These are phyloP conservation scores for Umbelopsis vinacea DNA, from an alignment of 192 early-diverging fungal genomes.

Conservation along the genomic window DNA sequence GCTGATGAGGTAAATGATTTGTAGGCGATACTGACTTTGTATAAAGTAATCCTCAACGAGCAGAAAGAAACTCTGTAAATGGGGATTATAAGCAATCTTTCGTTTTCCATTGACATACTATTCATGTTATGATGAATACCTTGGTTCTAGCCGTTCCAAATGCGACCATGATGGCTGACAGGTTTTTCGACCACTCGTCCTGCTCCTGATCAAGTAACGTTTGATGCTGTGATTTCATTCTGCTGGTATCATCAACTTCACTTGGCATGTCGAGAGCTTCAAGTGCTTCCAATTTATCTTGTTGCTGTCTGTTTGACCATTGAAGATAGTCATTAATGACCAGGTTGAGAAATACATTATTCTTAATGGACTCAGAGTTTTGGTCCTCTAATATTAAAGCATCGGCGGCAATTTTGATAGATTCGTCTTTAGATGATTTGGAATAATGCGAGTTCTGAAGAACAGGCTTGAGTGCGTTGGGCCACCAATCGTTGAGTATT, in stretches of 20 bases:
- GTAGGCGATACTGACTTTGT: constrained; percentile 48
- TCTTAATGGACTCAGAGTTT: neutral
- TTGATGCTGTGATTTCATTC: constrained; percentile 24
- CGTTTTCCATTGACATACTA: neutral
- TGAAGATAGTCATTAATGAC: constrained; percentile 37
- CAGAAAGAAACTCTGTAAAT: constrained; percentile 51
- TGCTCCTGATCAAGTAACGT: constrained; percentile 35
- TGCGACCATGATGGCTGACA: constrained; percentile 27
- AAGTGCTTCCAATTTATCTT: constrained; percentile 7
- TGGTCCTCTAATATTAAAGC: constrained; percentile 32
- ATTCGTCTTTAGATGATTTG: constrained; percentile 33
- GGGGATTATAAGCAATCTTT: neutral
- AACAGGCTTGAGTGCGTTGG: constrained; percentile 28
- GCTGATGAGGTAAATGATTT: constrained; percentile 51
- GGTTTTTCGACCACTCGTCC: constrained; percentile 43
- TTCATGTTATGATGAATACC: neutral
- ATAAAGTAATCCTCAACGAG: constrained; percentile 52
- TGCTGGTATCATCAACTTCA: neutral
- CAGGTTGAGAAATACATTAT: constrained; percentile 15
- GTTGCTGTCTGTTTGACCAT: constrained; percentile 20
- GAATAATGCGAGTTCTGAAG: constrained; percentile 32
- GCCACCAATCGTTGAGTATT: constrained; percentile 40
- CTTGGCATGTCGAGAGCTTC: neutral
- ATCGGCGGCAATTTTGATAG: constrained; percentile 32
- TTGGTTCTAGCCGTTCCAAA: constrained; percentile 41